Evolutionary conservation across 23 red algal species (phyloP), one percentile per base, ranked within the genome.

Genomic region (Gracilariopsis chorda): DNA sequence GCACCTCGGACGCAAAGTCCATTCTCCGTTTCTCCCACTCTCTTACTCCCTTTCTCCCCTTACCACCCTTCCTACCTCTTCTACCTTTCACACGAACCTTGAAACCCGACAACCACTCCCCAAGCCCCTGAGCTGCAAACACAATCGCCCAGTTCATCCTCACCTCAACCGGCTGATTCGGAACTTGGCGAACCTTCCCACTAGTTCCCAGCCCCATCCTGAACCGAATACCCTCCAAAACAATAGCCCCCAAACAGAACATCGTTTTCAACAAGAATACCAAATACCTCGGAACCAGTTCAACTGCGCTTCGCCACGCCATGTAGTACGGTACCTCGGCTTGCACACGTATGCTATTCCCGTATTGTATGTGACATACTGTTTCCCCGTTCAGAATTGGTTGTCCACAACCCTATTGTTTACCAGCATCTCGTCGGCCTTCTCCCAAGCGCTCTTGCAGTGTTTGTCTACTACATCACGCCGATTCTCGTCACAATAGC

Each of bases 1-100:
- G 63, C 45, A 87, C 62, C 32, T 74, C 45, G 1, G 62, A 53
- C 7, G 41, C 64, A 25, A 87, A 87, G 44, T 70, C 69, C 4
- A 43, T 27, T 4, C 20, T 6, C 16, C 53, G 53, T 58, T 25
- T 58, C 16, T 17, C n/a, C 53, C 53, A 58, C n/a, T 5, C 53
- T 58, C 28, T 25, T 3, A 9, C n/a, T 25, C 14, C 28, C 7
- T 58, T 58, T 58, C 48, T 17, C 48, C 7, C 28, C 28, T 58
- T 58, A 4, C 53, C 53, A 3, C 16, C 53, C 28, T 58, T 25
- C 14, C 28, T 17, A 4, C 4, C 4, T 19, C 5, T 25, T 25
- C 16, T 58, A 6, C n/a, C n/a, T 20, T 71, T 71, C 19, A 20
- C 64, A 39, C 25, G n/a, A 71, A 33, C 64, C 20, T 19, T 39